Conservation (phyloP, 768 basidiomycete species). For the Rhodotorula taiwanensis region DNA sequence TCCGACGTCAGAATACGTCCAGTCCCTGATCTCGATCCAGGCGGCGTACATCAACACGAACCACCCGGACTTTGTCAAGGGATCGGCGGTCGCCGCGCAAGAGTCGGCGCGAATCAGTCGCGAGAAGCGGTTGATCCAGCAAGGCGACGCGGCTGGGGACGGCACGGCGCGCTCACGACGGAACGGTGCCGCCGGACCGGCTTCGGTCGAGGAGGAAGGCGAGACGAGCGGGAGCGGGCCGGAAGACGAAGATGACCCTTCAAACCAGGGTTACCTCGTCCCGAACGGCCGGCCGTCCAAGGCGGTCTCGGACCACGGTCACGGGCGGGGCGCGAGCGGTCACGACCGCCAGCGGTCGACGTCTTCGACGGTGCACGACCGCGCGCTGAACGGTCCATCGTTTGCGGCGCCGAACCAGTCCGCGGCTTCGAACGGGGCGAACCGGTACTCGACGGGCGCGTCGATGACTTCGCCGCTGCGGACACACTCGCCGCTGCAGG, state of each 20-base stretch:
- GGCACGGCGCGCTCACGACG: neutral
- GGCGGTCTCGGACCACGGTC: neutral
- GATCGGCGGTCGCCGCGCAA: constrained; percentile 48
- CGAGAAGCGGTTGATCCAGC: neutral
- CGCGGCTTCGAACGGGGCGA: too few relatives aligned
- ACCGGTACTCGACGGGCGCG: neutral
- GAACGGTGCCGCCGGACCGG: neutral
- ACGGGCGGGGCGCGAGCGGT: neutral
- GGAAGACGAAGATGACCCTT: constrained; percentile 53
- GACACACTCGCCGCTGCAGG: too few relatives aligned
- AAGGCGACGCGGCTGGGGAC: constrained; percentile 1
- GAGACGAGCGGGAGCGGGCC: constrained; percentile 31
- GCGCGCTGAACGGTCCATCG: neutral
- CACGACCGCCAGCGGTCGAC: constrained; percentile 56
- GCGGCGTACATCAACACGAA: constrained; percentile 99
- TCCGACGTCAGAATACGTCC: constrained; percentile 93
- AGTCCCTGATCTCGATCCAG: constrained; percentile 91
- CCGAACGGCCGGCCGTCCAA: constrained; percentile 49
- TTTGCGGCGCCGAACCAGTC: neutral
- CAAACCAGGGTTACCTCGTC: constrained; percentile 54
- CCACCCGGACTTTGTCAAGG: constrained; percentile 85
- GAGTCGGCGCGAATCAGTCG: constrained; percentile 16
- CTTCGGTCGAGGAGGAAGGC: neutral
- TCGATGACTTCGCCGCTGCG: constrained; percentile 13
- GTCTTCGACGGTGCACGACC: constrained; percentile 60